Evolutionary conservation across 805 yeast genomes (phyloP), one percentile per base, ranked within the genome.

Genomic region (Starmerella apis): DNA sequence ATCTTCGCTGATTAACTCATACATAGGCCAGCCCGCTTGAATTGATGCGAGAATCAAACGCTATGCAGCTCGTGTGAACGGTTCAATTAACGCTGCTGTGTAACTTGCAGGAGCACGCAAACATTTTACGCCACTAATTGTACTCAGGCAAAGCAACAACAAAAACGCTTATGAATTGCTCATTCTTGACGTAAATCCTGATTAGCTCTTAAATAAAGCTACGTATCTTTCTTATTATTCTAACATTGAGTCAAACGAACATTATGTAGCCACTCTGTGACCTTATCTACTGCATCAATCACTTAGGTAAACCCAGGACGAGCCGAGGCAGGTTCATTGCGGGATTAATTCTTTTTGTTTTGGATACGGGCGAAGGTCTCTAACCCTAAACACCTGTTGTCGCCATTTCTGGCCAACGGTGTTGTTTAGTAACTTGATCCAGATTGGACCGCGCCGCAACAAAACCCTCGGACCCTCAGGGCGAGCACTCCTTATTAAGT

Each of bases 391-490:
- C 39, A 19, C 9, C 13, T 25, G 25, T 25, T 16, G 23, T 13
- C 8, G 14, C 39, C 39, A 25, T 6, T 20, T 36, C 25, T 36
- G 43, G 43, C 30, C 43, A 24, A 23, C 43, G 30, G 28, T 41
- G 44, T 41, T 41, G 44, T 41, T 41, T 41, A 41, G 44, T 41
- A 41, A 41, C 44, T 27, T 24, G 24, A 41, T 41, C 13, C 6
- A 38, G 43, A 38, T 38, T 38, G 43, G 43, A 24, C 30, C 6
- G 31, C 7, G 19, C 16, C 43, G 30, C 30, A 30, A 28, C 43
- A 30, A 28, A 38, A 38, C 43, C 43, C 43, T 38, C 43, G 30
- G 9, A 16, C 43, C 43, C 43, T 38, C 43, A 38, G 43, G 43
- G 43, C 43, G 43, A 23, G 39, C 6, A 23, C 43, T 23, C 30